Percentiles rank a stretch among this genome's conserved stretches.
Evolutionary conservation across 306 rosid genomes (phyloP).

Genomic region (Casuarina glauca): DNA sequence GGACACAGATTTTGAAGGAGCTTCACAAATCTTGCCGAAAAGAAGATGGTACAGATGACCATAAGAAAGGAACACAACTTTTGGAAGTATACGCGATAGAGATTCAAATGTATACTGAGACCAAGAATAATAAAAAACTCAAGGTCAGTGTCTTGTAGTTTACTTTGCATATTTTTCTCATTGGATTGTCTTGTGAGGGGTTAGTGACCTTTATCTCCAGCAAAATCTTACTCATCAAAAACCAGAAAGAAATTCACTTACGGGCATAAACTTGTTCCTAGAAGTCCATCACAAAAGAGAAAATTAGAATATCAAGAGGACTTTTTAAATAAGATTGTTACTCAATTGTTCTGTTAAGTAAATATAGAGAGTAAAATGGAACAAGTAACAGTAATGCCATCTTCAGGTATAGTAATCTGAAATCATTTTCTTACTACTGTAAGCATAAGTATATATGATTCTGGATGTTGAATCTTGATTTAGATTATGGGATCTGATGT

Average conservation of each 20-base stretch:
- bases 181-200: constrained; percentile 9
- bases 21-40: constrained; percentile 92
- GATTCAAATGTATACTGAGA: constrained; percentile 98
- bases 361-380: no score
- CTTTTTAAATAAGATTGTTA: not conserved
- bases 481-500: not conserved
- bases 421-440: not conserved
- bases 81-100: constrained; percentile 93
- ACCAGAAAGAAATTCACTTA: not conserved
- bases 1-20: constrained; percentile 78
- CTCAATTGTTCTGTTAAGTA: no score
- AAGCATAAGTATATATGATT: not conserved
- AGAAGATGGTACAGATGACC: constrained; percentile 98
- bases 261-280: not conserved
- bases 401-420: not conserved
- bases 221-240: not conserved
- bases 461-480: not conserved
- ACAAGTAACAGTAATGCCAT: not conserved
- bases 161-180: not conserved
- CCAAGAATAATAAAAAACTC: constrained; percentile 95
- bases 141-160: constrained; percentile 55
- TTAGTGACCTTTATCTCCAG: not conserved
- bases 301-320: not conserved
- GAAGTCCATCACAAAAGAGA: not conserved
- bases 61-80: constrained; percentile 97